A percentile compares a stretch with the other conserved stretches of the same genome.
These are phyloP conservation scores for Setaria viridis DNA, from an alignment of 202 grass and related monocot genomes.

Conservation along the genomic window DNA sequence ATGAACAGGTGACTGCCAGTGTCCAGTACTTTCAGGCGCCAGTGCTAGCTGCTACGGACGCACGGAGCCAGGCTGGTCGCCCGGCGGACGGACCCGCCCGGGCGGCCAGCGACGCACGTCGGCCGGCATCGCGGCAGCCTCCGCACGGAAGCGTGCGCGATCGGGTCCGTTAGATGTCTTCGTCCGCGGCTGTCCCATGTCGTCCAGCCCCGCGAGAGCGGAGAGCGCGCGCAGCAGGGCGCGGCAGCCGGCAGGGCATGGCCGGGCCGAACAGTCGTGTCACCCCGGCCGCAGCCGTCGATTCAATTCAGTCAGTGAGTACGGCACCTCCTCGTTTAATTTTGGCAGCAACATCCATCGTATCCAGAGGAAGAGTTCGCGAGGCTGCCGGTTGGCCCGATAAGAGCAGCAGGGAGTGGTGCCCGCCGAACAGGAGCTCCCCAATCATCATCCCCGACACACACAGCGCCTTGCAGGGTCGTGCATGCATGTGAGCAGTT, in stretches of 20 bases:
- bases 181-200: not conserved
- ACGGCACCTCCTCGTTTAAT: not conserved
- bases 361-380: too few relatives aligned
- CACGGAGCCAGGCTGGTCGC: not conserved
- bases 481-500: constrained; percentile 30
- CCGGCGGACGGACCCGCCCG: not conserved
- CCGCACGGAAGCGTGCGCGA: not conserved
- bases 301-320: not conserved
- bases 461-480: not conserved
- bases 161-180: not conserved
- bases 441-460: too few relatives aligned
- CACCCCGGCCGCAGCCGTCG: not conserved
- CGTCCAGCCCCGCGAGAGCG: not conserved
- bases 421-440: constrained; percentile 17
- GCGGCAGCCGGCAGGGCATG: not conserved
- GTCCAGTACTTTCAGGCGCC: not conserved
- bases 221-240: not conserved
- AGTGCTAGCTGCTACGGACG: not conserved
- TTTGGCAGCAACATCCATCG: too few relatives aligned
- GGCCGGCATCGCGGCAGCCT: too few relatives aligned
- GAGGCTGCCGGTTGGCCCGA: too few relatives aligned
- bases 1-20: not conserved
- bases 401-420: not conserved
- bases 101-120: too few relatives aligned
- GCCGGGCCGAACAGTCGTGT: not conserved